These are phyloP conservation scores for Voacanga thouarsii DNA, from an alignment of 257 asterid species.

Conservation along the genomic window DNA sequence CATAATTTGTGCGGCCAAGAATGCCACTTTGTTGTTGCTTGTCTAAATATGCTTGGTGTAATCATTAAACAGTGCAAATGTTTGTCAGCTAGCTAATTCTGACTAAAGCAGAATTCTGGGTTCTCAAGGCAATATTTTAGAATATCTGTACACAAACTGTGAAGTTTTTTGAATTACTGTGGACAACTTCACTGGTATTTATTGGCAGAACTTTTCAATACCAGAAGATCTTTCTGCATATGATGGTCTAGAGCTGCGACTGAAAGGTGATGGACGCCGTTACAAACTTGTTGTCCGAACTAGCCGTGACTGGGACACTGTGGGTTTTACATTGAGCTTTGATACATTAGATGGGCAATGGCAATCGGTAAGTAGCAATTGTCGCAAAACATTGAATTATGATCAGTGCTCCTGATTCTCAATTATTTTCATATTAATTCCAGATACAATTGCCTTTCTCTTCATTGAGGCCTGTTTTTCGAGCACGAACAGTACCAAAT, in stretches of 20 bases:
- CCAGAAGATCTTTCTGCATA: conserved; percentile 90
- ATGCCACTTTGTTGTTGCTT: neutral
- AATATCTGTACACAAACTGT: neutral
- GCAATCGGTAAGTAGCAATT: conserved; percentile 62
- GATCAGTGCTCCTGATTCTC: neutral
- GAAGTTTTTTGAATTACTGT: neutral
- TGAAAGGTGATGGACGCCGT: conserved; percentile 87
- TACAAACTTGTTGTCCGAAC: conserved; percentile 83
- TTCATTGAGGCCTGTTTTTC: conserved; percentile 82
- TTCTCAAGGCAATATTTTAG: neutral
- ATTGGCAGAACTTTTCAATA: conserved; percentile 66
- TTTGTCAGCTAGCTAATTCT: neutral
- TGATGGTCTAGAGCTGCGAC: conserved; percentile 84
- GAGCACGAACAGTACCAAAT: conserved; percentile 82
- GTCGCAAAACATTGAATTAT: neutral
- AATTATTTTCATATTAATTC: conserved; percentile 15
- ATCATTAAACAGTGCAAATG: neutral
- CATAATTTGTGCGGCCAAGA: neutral
- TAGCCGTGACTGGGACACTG: conserved; percentile 92
- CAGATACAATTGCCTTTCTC: conserved; percentile 84
- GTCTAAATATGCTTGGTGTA: neutral
- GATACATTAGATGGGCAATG: conserved; percentile 85
- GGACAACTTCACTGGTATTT: conserved; percentile 4
- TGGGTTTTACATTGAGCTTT: conserved; percentile 73
- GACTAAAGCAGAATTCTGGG: neutral